Base-by-base conservation (phyloP, 2,329 filamentous ascomycete species). In the Aureobasidium sp. region DNA sequence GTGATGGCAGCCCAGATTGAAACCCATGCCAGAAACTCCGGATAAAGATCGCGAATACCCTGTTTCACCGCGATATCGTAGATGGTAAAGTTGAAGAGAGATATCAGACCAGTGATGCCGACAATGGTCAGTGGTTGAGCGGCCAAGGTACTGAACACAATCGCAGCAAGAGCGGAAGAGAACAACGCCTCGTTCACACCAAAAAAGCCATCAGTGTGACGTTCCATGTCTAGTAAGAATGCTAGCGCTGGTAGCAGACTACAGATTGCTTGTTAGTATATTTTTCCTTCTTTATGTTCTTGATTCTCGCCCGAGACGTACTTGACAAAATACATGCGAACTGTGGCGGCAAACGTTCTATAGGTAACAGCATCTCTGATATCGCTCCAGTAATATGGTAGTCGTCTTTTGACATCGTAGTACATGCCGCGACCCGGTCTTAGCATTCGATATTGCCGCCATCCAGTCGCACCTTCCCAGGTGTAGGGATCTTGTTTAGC, bases 301-400 rank as follows among this genome's bases (percentile, higher is more conserved):
- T 14, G n/a, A 29, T 33, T 12, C 2, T 5, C 11, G 27, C 22
- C 27, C n/a, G 35, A 22, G 5, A 63, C 71, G 64, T 64, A 78
- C 76, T 82, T 81, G 67, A 83, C 80, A 70, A 84, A 84, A 70
- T 83, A 84, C 73, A 84, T 85, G 2, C 80, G 79, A 12, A 85
- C 72, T 0, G 78, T 82, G 62, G 78, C 81, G 6, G 81, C 80
- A 44, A 84, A 71, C 3, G 78, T 80, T 17, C 81, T 74, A 66
- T 84, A 85, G 5, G 78, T 81, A 64, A 78, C 77, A 5, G 79
- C 81, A 70, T 85, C 82, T 2, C 67, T 73, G 47, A 83, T 79
- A 66, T 85, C 82, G 66, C 77, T 81, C 76, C 76, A 77, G 69
- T 84, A 84, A 68, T 79, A 83, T 12, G 78, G 81, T n/a, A 80